These are phyloP conservation scores for Pseudonitzschia delicatissima DNA, from an alignment of 108 stramenopile genomes.

Conservation along the genomic window DNA sequence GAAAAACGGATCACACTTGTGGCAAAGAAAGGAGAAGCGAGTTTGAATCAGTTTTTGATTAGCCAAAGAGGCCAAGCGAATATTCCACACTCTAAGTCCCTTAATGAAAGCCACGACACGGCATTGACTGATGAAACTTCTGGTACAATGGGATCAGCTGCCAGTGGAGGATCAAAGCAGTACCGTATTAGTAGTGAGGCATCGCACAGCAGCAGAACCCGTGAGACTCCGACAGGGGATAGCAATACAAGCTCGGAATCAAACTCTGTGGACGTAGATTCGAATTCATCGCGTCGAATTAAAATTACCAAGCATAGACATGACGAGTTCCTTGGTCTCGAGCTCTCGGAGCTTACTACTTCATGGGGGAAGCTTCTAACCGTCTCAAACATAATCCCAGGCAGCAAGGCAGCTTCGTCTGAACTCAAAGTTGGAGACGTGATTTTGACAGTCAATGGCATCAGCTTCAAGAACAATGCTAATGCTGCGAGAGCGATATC, in stretches of 20 bases:
- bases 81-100: neutral
- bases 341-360: neutral
- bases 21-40: conserved; percentile 8
- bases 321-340: conserved; percentile 2
- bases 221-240: neutral
- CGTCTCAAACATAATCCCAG: neutral
- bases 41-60: conserved; percentile 11
- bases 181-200: too few species aligned
- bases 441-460: conserved; percentile 31
- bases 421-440: conserved; percentile 31
- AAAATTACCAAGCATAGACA: neutral
- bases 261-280: neutral
- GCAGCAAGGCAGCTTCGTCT: neutral
- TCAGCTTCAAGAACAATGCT: conserved; percentile 19
- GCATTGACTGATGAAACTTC: neutral
- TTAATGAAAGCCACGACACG: neutral
- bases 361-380: conserved; percentile 6
- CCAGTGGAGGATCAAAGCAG: neutral
- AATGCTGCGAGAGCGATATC: conserved; percentile 1
- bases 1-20: conserved; percentile 5
- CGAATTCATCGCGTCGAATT: conserved; percentile 6
- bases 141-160: conserved; percentile 1
- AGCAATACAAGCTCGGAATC: neutral
- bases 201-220: neutral
- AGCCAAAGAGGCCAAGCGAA: neutral